A percentile compares a stretch with the other conserved stretches of the same genome.
phyloP scores from a whole-genome alignment of 192 early-diverging fungal genomes.

The Entomortierella lignicola region DNA sequence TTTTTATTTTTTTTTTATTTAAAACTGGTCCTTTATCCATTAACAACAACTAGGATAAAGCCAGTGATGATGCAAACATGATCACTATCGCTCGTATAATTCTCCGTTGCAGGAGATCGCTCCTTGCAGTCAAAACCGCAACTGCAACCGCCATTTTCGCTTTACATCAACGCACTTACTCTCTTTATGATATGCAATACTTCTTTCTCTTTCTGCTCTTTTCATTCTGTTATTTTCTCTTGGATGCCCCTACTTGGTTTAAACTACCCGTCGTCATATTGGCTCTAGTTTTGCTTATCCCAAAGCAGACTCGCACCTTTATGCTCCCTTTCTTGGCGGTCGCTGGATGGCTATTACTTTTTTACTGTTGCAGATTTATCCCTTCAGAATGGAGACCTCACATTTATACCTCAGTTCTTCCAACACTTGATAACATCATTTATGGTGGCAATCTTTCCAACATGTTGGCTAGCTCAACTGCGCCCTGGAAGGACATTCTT shows the following conservation, averaged over 20 bases:
- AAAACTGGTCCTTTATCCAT: background rate
- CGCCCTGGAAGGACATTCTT: conserved; percentile 63
- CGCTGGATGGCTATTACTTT: conserved; percentile 62
- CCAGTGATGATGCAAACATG: background rate
- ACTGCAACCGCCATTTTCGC: background rate
- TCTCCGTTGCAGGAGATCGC: conserved; percentile 3
- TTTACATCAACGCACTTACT: conserved; percentile 29
- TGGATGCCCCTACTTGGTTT: conserved; percentile 24
- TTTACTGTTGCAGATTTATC: conserved; percentile 62
- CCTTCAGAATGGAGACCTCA: conserved; percentile 60
- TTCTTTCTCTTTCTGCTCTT: conserved; percentile 42
- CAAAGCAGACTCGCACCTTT: conserved; percentile 51
- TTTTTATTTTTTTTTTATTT: background rate
- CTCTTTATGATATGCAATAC: conserved; percentile 54
- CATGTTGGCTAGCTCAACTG: conserved; percentile 61
- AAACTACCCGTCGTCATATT: conserved; percentile 24
- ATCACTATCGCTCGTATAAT: conserved; percentile 5
- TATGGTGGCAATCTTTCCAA: conserved; percentile 70
- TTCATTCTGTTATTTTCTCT: conserved; percentile 39
- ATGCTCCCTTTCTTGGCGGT: conserved; percentile 60
- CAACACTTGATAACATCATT: conserved; percentile 70
- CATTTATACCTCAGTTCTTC: conserved; percentile 70
- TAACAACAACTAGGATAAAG: background rate
- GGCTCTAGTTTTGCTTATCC: conserved; percentile 17
- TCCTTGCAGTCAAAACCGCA: background rate